These are phyloP conservation scores for Paraphaeosphaeria sporulosa DNA, from an alignment of 2,329 filamentous ascomycete genomes.

Conservation along the genomic window DNA sequence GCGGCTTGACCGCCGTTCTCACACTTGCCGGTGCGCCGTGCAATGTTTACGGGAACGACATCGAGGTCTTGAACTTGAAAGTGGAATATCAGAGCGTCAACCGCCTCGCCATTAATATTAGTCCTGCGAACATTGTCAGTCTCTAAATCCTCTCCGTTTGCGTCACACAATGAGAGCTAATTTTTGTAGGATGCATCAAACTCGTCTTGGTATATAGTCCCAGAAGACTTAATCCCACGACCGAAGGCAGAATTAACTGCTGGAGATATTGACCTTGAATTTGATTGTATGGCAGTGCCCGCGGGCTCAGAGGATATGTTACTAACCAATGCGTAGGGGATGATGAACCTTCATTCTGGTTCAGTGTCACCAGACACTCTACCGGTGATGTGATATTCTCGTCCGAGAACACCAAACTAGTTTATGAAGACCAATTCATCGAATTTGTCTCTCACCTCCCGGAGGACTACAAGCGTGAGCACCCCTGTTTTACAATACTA, in stretches of 20 bases:
- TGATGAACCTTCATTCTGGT: constrained; percentile 66
- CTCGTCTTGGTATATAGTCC: constrained; percentile 71
- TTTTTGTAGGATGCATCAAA: constrained; percentile 60
- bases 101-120: constrained; percentile 74
- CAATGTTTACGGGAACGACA: constrained; percentile 80
- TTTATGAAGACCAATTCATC: constrained; percentile 81
- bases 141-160: not conserved
- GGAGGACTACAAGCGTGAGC: constrained; percentile 68
- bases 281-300: constrained; percentile 46
- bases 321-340: constrained; percentile 50
- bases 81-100: constrained; percentile 73
- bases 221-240: constrained; percentile 68
- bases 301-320: not conserved
- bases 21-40: constrained; percentile 64
- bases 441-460: constrained; percentile 73
- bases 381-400: constrained; percentile 73
- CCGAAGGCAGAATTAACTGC: constrained; percentile 55
- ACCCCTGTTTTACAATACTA: not conserved
- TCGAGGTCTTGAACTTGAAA: constrained; percentile 70
- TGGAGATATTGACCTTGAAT: constrained; percentile 56
- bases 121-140: constrained; percentile 65
- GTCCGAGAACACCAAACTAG: constrained; percentile 68
- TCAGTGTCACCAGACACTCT: constrained; percentile 63
- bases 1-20: constrained; percentile 62
- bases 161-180: not conserved